phyloP scores from a whole-genome alignment of 108 stramenopile species.

The Cylindrotheca fusiformis region DNA sequence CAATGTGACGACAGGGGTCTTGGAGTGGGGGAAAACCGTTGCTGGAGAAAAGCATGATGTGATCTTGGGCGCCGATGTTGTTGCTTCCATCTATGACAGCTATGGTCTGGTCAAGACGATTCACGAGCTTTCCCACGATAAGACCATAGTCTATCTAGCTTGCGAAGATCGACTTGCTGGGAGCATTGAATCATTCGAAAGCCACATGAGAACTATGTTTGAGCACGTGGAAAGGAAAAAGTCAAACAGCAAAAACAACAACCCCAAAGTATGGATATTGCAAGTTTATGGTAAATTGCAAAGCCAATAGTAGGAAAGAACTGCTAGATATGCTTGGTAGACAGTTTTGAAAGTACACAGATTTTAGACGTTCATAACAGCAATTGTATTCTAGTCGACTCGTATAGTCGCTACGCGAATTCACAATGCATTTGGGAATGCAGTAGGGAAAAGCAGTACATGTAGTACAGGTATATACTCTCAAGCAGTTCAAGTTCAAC shows the following conservation, averaged over 20 bases:
- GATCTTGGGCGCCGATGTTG: conserved; percentile 79
- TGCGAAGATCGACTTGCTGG: conserved; percentile 51
- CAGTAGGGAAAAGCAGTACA: too few relatives aligned
- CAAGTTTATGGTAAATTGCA: conserved; percentile 16
- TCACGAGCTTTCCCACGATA: conserved; percentile 45
- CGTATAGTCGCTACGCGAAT: too few relatives aligned
- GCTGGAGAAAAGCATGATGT: conserved; percentile 46
- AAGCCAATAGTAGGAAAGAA: too few relatives aligned
- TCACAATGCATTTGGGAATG: too few relatives aligned
- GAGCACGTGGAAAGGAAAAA: conserved; percentile 27
- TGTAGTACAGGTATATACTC: too few relatives aligned
- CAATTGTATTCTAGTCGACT: too few relatives aligned
- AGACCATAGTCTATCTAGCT: conserved; percentile 58
- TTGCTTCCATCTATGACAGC: conserved; percentile 73
- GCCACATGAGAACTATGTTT: conserved; percentile 51
- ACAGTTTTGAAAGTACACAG: too few relatives aligned
- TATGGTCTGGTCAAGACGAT: conserved; percentile 64
- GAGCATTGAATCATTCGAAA: conserved; percentile 56
- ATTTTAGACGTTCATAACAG: too few relatives aligned
- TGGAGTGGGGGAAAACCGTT: conserved; percentile 63
- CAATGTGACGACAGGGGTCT: conserved; percentile 29
- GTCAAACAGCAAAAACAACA: conserved; percentile 48
- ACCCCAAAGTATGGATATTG: conserved; percentile 64
- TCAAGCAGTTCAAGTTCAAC: too few relatives aligned
- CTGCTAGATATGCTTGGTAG: too few relatives aligned